phyloP scores from a whole-genome alignment of 164 flowering plant genomes.

The Liquidambar formosana region DNA sequence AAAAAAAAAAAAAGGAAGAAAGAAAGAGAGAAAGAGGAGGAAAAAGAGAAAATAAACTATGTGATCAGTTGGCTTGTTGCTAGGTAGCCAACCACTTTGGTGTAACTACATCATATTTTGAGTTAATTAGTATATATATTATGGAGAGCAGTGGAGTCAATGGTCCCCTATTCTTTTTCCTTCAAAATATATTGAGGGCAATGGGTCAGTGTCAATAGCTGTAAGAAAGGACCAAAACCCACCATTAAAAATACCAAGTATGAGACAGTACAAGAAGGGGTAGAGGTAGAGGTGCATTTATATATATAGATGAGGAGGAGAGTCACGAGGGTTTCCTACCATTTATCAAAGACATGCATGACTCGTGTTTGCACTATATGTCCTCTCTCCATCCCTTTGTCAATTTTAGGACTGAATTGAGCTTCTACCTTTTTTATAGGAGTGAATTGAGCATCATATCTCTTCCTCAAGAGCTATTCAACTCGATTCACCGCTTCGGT shows the following conservation, averaged over 20 bases:
- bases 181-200: background rate
- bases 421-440: too few species aligned
- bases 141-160: background rate
- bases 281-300: constrained; percentile 11
- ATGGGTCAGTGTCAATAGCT: constrained; percentile 36
- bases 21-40: too few species aligned
- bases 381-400: background rate
- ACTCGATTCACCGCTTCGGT: background rate
- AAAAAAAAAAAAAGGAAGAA: too few species aligned
- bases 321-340: constrained; percentile 19
- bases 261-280: constrained; percentile 1
- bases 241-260: constrained; percentile 27
- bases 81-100: too few species aligned
- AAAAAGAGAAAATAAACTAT: too few species aligned
- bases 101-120: too few species aligned
- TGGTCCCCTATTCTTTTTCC: constrained; percentile 18
- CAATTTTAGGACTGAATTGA: too few species aligned
- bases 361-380: constrained; percentile 8
- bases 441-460: background rate
- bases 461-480: background rate
- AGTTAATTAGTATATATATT: background rate
- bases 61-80: too few species aligned
- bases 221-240: constrained; percentile 31
- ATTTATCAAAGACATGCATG: constrained; percentile 23
- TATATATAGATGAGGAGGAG: constrained; percentile 6